Evolutionary conservation across 2,329 filamentous ascomycete species (phyloP), one percentile per base, ranked within the genome.

Genomic region (Fusarium circinatum): DNA sequence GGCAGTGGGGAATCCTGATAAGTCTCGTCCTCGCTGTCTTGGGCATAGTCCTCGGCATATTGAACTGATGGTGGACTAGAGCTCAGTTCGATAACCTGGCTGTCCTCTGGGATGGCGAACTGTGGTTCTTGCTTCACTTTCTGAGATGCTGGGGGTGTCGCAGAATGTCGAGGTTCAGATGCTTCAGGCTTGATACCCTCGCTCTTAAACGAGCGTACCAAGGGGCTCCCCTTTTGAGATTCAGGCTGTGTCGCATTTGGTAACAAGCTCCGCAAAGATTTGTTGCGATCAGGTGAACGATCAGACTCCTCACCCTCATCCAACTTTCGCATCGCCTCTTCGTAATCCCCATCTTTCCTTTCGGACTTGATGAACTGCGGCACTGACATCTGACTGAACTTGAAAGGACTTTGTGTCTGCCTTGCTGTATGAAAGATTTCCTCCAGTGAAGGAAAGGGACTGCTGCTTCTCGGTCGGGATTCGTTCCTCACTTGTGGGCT

Each of bases 241-340:
- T 71, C 69, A 14, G 82, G 79, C 28, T 82, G 82, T 17, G 80
- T 81, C 18, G 78, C 78, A 32, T 80, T 80, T 48, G 78, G 78
- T n/a, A 83, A 82, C 10, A 83, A 66, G 8, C 62, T 76, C 36
- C 75, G 75, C 39, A 72, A 72, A 28, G 78, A 72, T 45, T 75
- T 79, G 34, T 78, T 78, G 32, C 71, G 70, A 24, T 75, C 76
- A 6, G 73, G 69, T 12, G 73, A 67, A n/a, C 38, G 66, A 34
- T 79, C 78, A 24, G 79, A 78, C 28, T 79, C 78, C 3, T 79
- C 79, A 4, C 74, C 79, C 5, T 80, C 79, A 30, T 86, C 85
- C 3, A 86, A 73, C 34, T 78, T 83, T 34, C 81, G 81, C 82
- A 86, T 86, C 17, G 80, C 83, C 60, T 84, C 84, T 42, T 86